Evolutionary conservation across 225 moss, liverwort and hornwort species (phyloP).

Genomic region (Polytrichum formosum): DNA sequence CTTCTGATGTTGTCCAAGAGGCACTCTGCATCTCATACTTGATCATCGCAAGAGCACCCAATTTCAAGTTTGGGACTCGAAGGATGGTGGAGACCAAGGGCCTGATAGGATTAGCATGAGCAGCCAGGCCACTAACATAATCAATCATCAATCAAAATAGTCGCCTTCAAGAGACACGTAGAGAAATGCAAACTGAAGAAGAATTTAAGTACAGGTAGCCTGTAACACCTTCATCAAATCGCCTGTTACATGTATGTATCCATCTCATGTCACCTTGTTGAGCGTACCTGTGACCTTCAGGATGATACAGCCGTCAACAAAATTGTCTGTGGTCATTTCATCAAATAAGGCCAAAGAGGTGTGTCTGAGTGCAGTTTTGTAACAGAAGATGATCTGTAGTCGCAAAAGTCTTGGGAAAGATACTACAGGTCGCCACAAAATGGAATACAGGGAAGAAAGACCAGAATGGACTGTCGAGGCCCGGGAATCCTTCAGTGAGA

Average conservation of each 20-base stretch:
- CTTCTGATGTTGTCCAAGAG: conserved; percentile 21
- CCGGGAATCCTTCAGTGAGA: background rate
- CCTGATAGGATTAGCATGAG: background rate
- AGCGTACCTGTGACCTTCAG: no score
- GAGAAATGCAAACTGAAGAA: conserved; percentile 3
- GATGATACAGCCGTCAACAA: no score
- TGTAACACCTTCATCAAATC: no score
- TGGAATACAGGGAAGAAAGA: conserved; percentile 5
- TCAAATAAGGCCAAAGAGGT: background rate
- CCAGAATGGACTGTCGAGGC: background rate
- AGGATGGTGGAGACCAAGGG: no score
- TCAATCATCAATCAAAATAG: conserved; percentile 1
- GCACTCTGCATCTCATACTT: conserved; percentile 20
- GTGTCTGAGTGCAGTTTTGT: no score
- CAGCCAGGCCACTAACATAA: conserved; percentile 1
- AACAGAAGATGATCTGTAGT: no score
- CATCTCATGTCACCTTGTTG: no score
- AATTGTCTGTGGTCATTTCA: no score
- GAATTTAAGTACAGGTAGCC: background rate
- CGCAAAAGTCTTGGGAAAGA: background rate
- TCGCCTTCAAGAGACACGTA: conserved; percentile 1
- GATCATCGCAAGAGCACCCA: conserved; percentile 18
- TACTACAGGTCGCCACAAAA: background rate
- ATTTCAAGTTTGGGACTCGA: conserved; percentile 4
- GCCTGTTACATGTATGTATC: no score